Evolutionary conservation across 805 yeast genomes (phyloP), one percentile per base, ranked within the genome.

Genomic region (Lachancea fermentati): DNA sequence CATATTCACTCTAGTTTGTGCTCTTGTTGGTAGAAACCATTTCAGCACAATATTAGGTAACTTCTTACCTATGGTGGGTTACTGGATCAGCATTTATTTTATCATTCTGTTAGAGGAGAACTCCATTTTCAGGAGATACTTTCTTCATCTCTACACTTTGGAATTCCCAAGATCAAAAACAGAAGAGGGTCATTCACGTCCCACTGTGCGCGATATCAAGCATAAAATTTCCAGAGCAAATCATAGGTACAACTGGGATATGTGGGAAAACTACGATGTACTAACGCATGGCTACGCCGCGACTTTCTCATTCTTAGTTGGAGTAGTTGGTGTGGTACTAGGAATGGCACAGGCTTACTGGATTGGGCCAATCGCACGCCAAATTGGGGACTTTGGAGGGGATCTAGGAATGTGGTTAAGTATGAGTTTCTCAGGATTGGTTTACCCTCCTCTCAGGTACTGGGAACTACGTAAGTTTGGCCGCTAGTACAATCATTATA

Each of bases 331-430:
- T 34, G 94, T 86, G 0, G 86, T 83, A 2, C 65, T 86, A 15
- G 95, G 95, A 5, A 87, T 87, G 96, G 72, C 84, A 18, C 96
- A 87, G 59, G 83, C 79, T 5, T 87, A 87, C 62, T 87, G 82
- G 71, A 68, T 73, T 5, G 96, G 95, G 0, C 86, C 86, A 0
- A 50, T 86, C 8, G 94, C 95, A 9, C 60, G 60, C 19, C 51
- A 67, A 4, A 65, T 83, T 12, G 94, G 94, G 15, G 78, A 71
- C 4, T 59, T 61, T 45, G 88, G 85, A 41, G 94, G 87, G 14
- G 96, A 87, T 58, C 58, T 87, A 30, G 96, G 93, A 17, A 79
- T 81, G 75, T 84, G 89, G 78, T 58, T 86, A 28, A 69, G 83
- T 11, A 75, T 83, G 75, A 93, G 78, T 0, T 77, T 87, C 49